Conservation (phyloP, 2,329 filamentous ascomycete genomes). For the Saccharata proteae region DNA sequence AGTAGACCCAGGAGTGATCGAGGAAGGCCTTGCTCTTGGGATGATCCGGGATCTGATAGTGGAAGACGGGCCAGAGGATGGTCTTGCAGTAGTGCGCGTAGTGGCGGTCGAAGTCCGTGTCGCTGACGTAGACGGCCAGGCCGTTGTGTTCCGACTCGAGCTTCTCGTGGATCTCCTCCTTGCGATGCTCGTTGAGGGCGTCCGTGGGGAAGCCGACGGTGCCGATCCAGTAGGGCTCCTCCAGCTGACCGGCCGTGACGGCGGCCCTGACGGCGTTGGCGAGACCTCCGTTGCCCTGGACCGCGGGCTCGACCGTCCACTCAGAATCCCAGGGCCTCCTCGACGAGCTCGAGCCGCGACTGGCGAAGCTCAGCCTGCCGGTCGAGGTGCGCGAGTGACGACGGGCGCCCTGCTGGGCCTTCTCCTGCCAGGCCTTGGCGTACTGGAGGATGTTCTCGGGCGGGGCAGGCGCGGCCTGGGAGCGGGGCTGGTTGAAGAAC, state of each 20-base stretch:
- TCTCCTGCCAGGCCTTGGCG: constrained; percentile 35
- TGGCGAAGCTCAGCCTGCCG: constrained; percentile 10
- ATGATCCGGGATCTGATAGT: constrained; percentile 96
- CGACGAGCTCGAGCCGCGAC: constrained; percentile 18
- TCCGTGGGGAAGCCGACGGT: constrained; percentile 92
- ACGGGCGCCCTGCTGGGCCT: constrained; percentile 14
- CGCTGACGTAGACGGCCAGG: constrained; percentile 71
- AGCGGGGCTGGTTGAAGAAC: constrained; percentile 58
- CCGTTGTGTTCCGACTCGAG: constrained; percentile 73
- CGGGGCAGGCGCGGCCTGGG: constrained; percentile 60
- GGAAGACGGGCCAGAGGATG: constrained; percentile 94
- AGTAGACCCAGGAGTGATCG: constrained; percentile 93
- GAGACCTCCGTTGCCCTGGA: constrained; percentile 86
- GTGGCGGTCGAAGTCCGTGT: constrained; percentile 88
- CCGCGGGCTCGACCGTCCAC: constrained; percentile 73
- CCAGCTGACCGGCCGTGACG: constrained; percentile 52
- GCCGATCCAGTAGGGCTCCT: constrained; percentile 79
- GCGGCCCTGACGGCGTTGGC: constrained; percentile 78
- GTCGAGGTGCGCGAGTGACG: constrained; percentile 13
- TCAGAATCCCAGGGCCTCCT: constrained; percentile 57
- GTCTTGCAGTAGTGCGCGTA: constrained; percentile 97
- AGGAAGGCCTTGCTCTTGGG: constrained; percentile 97
- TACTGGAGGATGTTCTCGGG: constrained; percentile 66
- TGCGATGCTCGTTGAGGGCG: constrained; percentile 62
- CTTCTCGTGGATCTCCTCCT: constrained; percentile 70